phyloP scores from a whole-genome alignment of 2,329 filamentous ascomycete species.

The Cladophialophora chaetospira region DNA sequence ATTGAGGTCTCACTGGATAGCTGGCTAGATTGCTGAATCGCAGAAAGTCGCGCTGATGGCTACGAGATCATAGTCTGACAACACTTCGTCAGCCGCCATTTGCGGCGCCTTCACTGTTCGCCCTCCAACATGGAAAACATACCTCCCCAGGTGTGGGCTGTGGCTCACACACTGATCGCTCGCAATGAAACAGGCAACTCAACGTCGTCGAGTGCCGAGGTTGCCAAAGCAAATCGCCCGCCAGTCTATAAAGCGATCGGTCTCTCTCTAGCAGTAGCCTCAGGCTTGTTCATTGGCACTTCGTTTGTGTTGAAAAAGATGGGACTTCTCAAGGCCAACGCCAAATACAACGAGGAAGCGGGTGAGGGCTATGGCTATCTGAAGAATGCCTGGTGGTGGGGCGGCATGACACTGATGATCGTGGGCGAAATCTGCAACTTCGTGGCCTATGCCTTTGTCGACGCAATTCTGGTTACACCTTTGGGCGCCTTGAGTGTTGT shows the following conservation, averaged over 20 bases:
- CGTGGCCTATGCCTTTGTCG: conserved; percentile 93
- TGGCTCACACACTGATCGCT: conserved; percentile 31
- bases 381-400: conserved; percentile 94
- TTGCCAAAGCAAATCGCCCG: conserved; percentile 45
- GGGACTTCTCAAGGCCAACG: conserved; percentile 86
- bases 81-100: not conserved
- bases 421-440: conserved; percentile 96
- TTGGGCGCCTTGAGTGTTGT: conserved; percentile 90
- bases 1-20: not conserved
- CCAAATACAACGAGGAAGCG: conserved; percentile 93
- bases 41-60: conserved; percentile 19
- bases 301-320: conserved; percentile 97
- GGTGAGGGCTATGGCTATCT: conserved; percentile 97
- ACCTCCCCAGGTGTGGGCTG: conserved; percentile 28
- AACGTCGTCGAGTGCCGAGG: conserved; percentile 10
- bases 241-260: conserved; percentile 80
- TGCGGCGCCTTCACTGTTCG: not conserved
- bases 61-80: conserved; percentile 4
- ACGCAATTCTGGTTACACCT: conserved; percentile 92
- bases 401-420: conserved; percentile 95
- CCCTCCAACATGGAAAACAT: conserved; percentile 23
- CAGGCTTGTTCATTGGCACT: conserved; percentile 87
- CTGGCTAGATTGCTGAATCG: too few relatives aligned
- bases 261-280: conserved; percentile 80
- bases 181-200: conserved; percentile 31